Evolutionary conservation across 805 yeast species (phyloP), one percentile per base, ranked within the genome.

Genomic region (Metahyphopichia silvanorum): DNA sequence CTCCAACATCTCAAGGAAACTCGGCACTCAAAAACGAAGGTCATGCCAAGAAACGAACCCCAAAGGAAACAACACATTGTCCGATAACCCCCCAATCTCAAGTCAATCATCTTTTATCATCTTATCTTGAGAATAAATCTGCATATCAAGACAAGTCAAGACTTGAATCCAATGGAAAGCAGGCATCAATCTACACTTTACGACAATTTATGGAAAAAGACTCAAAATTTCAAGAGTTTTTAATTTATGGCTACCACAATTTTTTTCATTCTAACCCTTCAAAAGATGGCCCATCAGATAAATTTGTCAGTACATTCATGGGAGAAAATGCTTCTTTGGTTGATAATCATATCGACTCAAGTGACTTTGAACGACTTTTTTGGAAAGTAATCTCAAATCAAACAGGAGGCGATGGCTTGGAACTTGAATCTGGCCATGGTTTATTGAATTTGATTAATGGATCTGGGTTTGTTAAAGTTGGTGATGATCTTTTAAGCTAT

Each of bases 191-290:
- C 5, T 77, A 76, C 55, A 74, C 71, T 19, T 54, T 82, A 38
- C 62, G 71, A 21, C 82, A 79, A 44, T 79, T 74, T 46, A 70
- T 71, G 53, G 82, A 77, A 31, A 76, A 75, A 38, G 77, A 79
- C 35, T 49, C 63, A 36, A 60, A 60, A 47, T 62, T 71, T 55
- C 60, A 60, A 50, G 58, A 60, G 37, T 51, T 43, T 25, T 37
- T 58, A 4, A 38, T 59, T 3, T 48, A 43, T 25, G 33, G 35
- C 15, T 40, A 46, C 30, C 26, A 28, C 10, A 16, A 29, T 18
- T 19, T 26, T 15, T 48, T 48, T 23, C 34, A 22, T 7, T 5
- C 29, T 4, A 12, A 16, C 13, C 34, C 34, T 12, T 8, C 29
- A 3, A 13, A 13, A n/a, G 30, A 27, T 7, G 11, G 11, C 10